Evolutionary conservation across 2,329 filamentous ascomycete species (phyloP).

Genomic region (Anthostomella pinea): DNA sequence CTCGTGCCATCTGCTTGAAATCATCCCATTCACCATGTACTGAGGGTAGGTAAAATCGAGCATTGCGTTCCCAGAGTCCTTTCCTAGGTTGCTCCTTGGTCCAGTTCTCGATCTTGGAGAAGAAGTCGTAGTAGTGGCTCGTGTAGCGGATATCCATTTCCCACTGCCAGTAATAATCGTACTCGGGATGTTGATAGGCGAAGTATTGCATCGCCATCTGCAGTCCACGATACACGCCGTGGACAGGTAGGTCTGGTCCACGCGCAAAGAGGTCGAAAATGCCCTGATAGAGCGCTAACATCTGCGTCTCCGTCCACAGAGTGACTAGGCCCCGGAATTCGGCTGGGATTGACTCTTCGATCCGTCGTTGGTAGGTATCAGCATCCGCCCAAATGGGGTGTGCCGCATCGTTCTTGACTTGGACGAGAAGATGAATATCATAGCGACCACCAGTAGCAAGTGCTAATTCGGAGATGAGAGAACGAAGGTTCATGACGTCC

Average conservation of each 20-base stretch:
- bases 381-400: constrained; percentile 77
- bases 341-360: constrained; percentile 66
- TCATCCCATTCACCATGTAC: constrained; percentile 78
- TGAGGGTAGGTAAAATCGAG: constrained; percentile 72
- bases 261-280: constrained; percentile 72
- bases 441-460: constrained; percentile 83
- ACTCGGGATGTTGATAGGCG: constrained; percentile 82
- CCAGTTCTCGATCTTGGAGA: constrained; percentile 69
- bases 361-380: constrained; percentile 63
- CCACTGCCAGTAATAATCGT: constrained; percentile 92
- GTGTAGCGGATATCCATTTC: constrained; percentile 92
- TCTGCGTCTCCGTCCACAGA: constrained; percentile 91
- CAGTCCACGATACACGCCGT: constrained; percentile 88
- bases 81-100: constrained; percentile 71
- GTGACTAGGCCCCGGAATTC: constrained; percentile 89
- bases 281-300: constrained; percentile 85
- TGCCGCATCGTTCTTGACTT: constrained; percentile 73
- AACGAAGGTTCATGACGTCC: constrained; percentile 76
- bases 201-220: constrained; percentile 97
- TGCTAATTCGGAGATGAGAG: constrained; percentile 78
- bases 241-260: constrained; percentile 69
- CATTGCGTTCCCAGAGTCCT: constrained; percentile 77
- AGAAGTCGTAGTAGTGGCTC: constrained; percentile 77
- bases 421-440: constrained; percentile 79
- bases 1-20: constrained; percentile 72